A percentile compares a stretch with the other conserved stretches of the same genome.
Evolutionary conservation across 148 eudicot genomes (phyloP).

Genomic region (Vaccinium darrowii): DNA sequence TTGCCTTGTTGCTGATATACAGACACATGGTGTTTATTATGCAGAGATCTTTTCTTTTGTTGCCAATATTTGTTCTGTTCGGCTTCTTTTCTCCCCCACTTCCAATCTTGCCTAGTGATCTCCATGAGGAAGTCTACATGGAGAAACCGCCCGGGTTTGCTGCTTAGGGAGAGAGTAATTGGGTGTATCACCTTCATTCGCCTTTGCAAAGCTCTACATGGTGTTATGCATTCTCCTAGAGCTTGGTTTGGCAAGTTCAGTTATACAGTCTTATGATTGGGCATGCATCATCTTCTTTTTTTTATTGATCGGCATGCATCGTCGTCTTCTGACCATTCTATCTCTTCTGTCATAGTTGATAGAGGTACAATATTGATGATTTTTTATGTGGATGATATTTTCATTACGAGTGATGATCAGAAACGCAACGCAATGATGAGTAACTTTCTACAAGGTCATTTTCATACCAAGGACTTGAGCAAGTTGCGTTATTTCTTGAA

Average conservation of each 20-base stretch:
- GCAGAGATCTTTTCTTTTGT: neutral
- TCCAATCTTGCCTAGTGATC: neutral
- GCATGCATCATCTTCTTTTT: no score
- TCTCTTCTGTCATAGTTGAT: neutral
- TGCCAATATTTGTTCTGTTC: neutral
- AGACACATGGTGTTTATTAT: neutral
- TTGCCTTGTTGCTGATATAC: neutral
- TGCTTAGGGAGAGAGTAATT: neutral
- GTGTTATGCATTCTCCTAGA: neutral
- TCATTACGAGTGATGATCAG: neutral
- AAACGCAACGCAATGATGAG: neutral
- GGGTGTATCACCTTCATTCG: neutral
- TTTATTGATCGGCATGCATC: neutral
- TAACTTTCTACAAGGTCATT: neutral
- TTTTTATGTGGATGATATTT: neutral
- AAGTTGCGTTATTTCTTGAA: neutral
- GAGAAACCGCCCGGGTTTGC: neutral
- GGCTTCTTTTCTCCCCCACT: neutral
- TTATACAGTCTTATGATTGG: neutral
- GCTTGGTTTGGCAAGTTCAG: neutral
- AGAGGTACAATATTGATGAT: neutral
- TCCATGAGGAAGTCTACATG: neutral
- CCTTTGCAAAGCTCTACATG: neutral
- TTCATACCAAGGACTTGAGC: neutral
- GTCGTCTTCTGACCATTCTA: neutral